Conservation (phyloP, 768 basidiomycete genomes). For the Tylopilus sp. region DNA sequence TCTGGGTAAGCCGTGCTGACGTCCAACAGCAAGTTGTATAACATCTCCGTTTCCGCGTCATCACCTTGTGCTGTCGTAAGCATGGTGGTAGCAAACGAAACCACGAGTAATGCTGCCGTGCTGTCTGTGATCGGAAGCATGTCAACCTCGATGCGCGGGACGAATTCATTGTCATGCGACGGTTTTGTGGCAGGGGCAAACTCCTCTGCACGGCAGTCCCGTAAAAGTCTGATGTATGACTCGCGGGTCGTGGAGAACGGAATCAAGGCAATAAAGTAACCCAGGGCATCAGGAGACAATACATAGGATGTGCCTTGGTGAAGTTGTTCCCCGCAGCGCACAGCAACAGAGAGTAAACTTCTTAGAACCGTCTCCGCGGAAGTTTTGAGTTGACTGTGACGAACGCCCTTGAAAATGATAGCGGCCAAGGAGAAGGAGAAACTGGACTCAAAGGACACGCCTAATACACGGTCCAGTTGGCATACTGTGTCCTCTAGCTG, state of each 20-base stretch:
- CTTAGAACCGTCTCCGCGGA: conserved; percentile 60
- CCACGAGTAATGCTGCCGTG: conserved; percentile 64
- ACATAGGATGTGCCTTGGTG: conserved; percentile 41
- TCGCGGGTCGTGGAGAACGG: conserved; percentile 59
- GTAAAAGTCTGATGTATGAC: conserved; percentile 58
- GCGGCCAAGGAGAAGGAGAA: conserved; percentile 83
- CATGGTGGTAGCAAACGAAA: conserved; percentile 75
- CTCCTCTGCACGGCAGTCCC: conserved; percentile 57
- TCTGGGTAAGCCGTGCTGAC: conserved; percentile 68
- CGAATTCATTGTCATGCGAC: conserved; percentile 41
- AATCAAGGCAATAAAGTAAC: conserved; percentile 77
- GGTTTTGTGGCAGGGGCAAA: conserved; percentile 36
- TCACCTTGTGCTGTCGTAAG: conserved; percentile 73
- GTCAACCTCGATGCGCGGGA: conserved; percentile 52
- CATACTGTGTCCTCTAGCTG: conserved; percentile 63
- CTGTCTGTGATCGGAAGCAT: conserved; percentile 61
- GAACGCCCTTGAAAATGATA: conserved; percentile 83
- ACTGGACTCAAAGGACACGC: conserved; percentile 71
- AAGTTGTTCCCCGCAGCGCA: conserved; percentile 36
- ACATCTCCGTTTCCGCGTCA: conserved; percentile 75
- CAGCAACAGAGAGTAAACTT: conserved; percentile 60
- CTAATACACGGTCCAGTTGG: conserved; percentile 70
- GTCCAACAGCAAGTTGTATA: conserved; percentile 74
- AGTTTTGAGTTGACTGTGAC: conserved; percentile 60
- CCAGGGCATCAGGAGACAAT: conserved; percentile 59